Base-by-base conservation (phyloP, 2,329 filamentous ascomycete genomes). In the Trichophyton rubrum region DNA sequence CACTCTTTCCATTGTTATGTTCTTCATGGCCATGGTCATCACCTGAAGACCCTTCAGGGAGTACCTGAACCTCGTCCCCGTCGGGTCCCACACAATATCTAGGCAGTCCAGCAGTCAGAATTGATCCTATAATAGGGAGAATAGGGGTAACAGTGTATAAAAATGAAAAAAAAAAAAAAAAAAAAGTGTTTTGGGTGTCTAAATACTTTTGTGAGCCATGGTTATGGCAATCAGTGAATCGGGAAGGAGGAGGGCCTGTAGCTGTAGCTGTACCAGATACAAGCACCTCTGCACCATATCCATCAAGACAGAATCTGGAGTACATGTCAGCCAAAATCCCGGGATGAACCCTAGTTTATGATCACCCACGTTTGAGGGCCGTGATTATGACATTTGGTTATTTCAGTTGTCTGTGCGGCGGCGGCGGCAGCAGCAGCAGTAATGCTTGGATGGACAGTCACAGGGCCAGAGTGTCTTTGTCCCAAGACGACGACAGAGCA, bases 221-320 rank as follows among this genome's bases (percentile, higher is more conserved):
- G 0, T 72, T 67, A 69, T 89, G 85, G 68, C 87, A 89, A 60
- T 73, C 82, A 0, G 84, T 87, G 67, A 84, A 88, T 59, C 80
- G 73, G 0, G 84, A 75, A 1, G 85, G 83, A 17, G 83, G 71
- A 56, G 80, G 78, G 53, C 78, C 77, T 1, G 80, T 83, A 17
- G 77, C 78, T 3, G 81, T 86, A 2, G 77, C 74, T 5, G 79
- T 78, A 51, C 68, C 62, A 0, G 70, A 69, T 4, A 76, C 69
- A 20, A 70, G 65, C 30, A 75, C 73, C 58, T 76, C 74, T 1
- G 70, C 62, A 0, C 73, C 74, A 49, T 67, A 62, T 3, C 67
- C 67, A 17, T 70, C 65, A 24, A 74, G 71, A 59, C 74, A 75
- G 61, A 66, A 72, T 6, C 72, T 70, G 45, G 67, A 64, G 2